These are phyloP conservation scores for Boletus pseudo-olivaceus DNA, from an alignment of 768 basidiomycete species.

Conservation along the genomic window DNA sequence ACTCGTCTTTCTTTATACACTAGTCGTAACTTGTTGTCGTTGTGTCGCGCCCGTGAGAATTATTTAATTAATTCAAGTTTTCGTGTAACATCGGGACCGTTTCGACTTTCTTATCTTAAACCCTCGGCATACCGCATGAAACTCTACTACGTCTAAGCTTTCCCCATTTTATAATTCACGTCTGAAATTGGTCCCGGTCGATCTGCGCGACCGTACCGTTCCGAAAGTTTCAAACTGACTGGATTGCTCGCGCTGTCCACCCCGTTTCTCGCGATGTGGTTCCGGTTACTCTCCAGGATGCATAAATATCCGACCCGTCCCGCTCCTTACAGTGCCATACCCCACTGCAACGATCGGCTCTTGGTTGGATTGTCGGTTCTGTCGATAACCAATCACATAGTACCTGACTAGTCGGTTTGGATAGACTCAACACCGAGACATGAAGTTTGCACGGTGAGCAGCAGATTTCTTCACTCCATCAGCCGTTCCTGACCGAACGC, in stretches of 20 bases:
- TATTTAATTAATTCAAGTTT: neutral
- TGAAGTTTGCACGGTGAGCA: slow-evolving; percentile 61
- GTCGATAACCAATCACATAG: neutral
- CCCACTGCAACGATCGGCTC: neutral
- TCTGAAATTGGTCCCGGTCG: neutral
- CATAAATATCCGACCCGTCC: slow-evolving; percentile 10
- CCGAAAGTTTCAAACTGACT: slow-evolving; percentile 13
- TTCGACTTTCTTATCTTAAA: neutral
- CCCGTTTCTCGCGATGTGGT: neutral
- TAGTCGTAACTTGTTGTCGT: too few species aligned
- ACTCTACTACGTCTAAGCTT: neutral
- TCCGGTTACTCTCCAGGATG: slow-evolving; percentile 2
- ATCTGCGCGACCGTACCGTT: slow-evolving; percentile 4
- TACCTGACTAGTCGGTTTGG: neutral
- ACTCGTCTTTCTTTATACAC: too few species aligned
- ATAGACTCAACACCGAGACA: slow-evolving; percentile 18
- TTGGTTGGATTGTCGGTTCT: neutral
- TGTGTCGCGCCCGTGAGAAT: neutral
- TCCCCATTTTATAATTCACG: neutral
- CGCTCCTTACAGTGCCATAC: neutral
- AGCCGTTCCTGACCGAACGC: neutral
- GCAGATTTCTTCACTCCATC: neutral
- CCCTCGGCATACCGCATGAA: neutral
- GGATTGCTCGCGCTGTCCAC: neutral
- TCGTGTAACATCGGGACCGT: neutral